A percentile compares a stretch with the other conserved stretches of the same genome.
phyloP scores from a whole-genome alignment of 140 eudicot species.

The Stevia rebaudiana region DNA sequence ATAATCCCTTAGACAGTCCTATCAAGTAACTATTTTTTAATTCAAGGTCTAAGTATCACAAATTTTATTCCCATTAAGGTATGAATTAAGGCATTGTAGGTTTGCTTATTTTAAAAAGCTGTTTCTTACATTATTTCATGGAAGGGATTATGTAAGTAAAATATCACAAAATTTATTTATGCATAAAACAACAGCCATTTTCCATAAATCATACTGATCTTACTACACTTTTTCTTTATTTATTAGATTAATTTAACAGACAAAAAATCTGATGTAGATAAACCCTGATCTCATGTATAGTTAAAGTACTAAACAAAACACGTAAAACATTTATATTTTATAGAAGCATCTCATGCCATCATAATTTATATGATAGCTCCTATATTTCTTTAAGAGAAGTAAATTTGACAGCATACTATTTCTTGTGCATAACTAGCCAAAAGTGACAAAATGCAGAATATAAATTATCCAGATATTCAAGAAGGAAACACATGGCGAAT shows the following conservation, averaged over 20 bases:
- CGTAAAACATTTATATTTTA: background rate
- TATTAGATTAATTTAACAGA: background rate
- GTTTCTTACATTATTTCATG: background rate
- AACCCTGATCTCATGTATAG: background rate
- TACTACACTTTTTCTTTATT: background rate
- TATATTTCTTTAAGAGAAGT: background rate
- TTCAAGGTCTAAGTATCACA: background rate
- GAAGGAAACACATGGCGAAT: background rate
- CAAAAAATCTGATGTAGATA: background rate
- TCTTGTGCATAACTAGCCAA: background rate
- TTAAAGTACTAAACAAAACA: background rate
- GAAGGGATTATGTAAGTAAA: background rate
- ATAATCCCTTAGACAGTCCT: background rate
- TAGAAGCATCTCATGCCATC: background rate
- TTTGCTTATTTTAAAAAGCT: background rate
- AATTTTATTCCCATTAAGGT: background rate
- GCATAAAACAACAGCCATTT: background rate
- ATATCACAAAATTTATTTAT: background rate
- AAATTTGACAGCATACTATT: background rate
- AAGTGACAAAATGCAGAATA: background rate
- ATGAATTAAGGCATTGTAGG: background rate
- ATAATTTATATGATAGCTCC: background rate
- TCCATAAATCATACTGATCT: background rate
- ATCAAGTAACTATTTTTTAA: background rate
- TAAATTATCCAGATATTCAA: background rate